phyloP scores from a whole-genome alignment of 139 green algal species.

The Chlorella sp. region DNA sequence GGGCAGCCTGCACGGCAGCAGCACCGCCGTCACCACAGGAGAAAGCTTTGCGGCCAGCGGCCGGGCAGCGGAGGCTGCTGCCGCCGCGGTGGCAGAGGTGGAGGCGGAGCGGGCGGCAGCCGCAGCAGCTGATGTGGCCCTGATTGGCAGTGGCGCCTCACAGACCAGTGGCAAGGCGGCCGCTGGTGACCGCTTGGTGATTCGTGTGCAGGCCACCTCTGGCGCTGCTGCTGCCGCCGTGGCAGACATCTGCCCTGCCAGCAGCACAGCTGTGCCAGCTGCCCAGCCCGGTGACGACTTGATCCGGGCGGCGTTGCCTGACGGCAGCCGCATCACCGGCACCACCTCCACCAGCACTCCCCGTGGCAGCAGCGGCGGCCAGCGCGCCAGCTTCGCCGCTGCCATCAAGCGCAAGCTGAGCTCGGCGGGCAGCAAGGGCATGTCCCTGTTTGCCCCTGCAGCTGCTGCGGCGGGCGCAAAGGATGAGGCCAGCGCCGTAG shows the following conservation, averaged over 20 bases:
- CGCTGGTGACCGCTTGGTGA: not conserved
- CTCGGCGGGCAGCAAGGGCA: not conserved
- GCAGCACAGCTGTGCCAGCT: too few species aligned
- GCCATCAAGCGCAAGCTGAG: constrained; percentile 31
- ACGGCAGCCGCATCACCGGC: not conserved
- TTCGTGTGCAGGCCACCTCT: constrained; percentile 7
- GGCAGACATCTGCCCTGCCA: not conserved
- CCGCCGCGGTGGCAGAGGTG: constrained; percentile 3
- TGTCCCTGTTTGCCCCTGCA: not conserved
- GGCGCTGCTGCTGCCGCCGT: not conserved
- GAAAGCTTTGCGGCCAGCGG: not conserved
- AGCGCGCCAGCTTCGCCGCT: constrained; percentile 13
- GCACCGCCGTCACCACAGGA: not conserved
- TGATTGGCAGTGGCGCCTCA: too few species aligned
- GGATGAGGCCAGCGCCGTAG: not conserved
- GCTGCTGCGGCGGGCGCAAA: not conserved
- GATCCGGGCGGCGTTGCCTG: not conserved
- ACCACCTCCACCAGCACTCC: not conserved
- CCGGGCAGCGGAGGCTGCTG: not conserved
- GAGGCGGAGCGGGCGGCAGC: not conserved
- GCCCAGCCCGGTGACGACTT: not conserved
- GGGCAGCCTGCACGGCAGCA: not conserved
- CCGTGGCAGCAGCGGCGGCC: not conserved
- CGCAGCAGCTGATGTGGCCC: not conserved
- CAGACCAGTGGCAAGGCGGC: not conserved